These are phyloP conservation scores for Podila verticillata DNA, from an alignment of 192 early-diverging fungal species.

Conservation along the genomic window DNA sequence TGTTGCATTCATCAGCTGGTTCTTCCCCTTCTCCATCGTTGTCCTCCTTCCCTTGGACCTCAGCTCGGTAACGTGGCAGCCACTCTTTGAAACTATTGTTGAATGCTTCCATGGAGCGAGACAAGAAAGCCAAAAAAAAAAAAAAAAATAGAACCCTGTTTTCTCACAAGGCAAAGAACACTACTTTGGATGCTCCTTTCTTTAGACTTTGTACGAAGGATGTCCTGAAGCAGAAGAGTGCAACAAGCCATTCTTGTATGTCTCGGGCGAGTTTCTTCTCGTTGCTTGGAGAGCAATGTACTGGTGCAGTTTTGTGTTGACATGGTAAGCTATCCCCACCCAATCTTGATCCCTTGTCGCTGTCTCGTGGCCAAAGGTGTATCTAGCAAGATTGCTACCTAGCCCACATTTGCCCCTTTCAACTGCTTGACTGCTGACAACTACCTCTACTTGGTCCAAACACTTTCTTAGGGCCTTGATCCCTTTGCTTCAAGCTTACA, in stretches of 20 bases:
- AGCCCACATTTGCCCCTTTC: no score
- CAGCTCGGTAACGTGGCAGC: conserved; percentile 63
- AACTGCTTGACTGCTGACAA: no score
- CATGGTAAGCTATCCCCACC: conserved; percentile 69
- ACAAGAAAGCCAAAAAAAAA: not conserved
- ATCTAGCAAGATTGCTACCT: not conserved
- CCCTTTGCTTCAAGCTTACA: conserved; percentile 85
- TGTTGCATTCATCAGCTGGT: conserved; percentile 82
- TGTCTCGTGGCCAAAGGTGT: not conserved
- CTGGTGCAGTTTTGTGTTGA: conserved; percentile 90
- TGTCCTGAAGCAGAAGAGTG: conserved; percentile 69
- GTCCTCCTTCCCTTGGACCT: conserved; percentile 92
- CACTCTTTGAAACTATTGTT: not conserved
- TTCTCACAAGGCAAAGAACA: no score
- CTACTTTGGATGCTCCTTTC: not conserved
- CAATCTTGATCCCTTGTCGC: not conserved
- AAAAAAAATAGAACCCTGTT: conserved; percentile 2
- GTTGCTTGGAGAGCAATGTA: conserved; percentile 88
- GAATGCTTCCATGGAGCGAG: conserved; percentile 1
- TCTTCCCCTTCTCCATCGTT: conserved; percentile 91
- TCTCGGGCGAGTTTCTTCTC: conserved; percentile 72
- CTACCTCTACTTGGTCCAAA: no score
- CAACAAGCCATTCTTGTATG: conserved; percentile 81
- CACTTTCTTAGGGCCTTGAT: conserved; percentile 66
- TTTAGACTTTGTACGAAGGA: conserved; percentile 74